Percentiles rank a stretch among this genome's conserved stretches.
Conservation (phyloP, 139 green algal species). For the Desmodesmus armatus region DNA sequence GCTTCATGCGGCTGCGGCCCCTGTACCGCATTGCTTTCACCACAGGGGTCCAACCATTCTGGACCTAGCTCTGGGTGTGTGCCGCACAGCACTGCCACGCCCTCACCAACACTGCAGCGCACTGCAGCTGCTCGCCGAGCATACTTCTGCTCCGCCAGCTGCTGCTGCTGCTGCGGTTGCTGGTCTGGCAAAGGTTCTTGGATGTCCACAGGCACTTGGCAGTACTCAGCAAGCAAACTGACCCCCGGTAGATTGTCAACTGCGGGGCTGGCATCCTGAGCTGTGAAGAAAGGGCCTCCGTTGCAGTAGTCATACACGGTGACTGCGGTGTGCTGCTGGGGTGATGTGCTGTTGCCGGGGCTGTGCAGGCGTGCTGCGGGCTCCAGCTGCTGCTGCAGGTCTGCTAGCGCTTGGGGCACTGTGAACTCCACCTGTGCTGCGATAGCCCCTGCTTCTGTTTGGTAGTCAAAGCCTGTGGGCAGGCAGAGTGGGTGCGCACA, state of each 20-base stretch:
- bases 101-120: conserved; percentile 53
- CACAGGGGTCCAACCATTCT: conserved; percentile 43
- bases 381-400: conserved; percentile 35
- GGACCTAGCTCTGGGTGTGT: conserved; percentile 76
- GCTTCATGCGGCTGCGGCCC: not conserved
- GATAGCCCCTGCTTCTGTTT: conserved; percentile 59
- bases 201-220: not conserved
- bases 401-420: not conserved
- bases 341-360: not conserved
- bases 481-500: too few relatives aligned
- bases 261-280: not conserved
- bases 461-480: conserved; percentile 78
- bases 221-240: conserved; percentile 53
- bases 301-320: conserved; percentile 89
- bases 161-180: conserved; percentile 16
- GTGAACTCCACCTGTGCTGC: conserved; percentile 55
- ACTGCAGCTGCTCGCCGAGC: not conserved
- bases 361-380: not conserved
- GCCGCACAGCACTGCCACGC: conserved; percentile 66
- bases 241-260: conserved; percentile 14
- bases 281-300: conserved; percentile 71
- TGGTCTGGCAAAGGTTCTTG: not conserved
- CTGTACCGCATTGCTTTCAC: not conserved
- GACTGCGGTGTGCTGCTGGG: too few relatives aligned
- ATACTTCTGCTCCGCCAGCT: not conserved